Base-by-base conservation (phyloP, 2,329 filamentous ascomycete species). In the Botrytis medusae region DNA sequence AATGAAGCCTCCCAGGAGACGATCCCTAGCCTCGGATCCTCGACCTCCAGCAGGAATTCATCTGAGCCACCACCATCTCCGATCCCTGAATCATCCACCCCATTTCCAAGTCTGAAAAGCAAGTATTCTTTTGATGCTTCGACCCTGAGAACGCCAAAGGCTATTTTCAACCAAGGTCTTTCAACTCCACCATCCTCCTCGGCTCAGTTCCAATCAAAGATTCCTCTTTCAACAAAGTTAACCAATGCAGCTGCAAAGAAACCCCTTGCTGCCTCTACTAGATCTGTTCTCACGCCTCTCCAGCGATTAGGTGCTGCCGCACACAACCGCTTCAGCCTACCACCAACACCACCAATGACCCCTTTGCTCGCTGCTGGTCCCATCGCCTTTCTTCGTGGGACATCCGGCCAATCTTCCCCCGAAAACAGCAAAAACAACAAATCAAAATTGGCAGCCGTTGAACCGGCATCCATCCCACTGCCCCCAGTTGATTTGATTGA, bases 401-500 rank as follows among this genome's bases (percentile, higher is more conserved):
- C 57, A 34, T 76, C 75, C 6, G 71, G 68, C 46, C 64, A 78
- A 4, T 75, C 78, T 34, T 80, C 80, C 37, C 78, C 78, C 4
- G 79, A 81, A 60, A 77, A 79, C 14, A 72, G 51, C 22, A 64
- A 34, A 60, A 42, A 69, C 25, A 64, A 22, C 16, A 59, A 42
- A 1, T 72, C 69, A 9, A 72, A 72, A 44, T 18, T 32, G 3
- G 74, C 70, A 29, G 51, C 46, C 1, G 32, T 79, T 83, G 65
- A 80, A 76, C 75, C 82, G 78, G 69, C 84, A 81, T 72, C 81
- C 76, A 74, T 84, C 79, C 63, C 80, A 81, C 76, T 83, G 77
- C 76, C 79, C 73, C 34, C 74, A 78, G 29, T 76, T 59, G 71
- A 79, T 64, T 74, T 79, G 7, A 69, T 46, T 4, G 77, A 79